A percentile compares a stretch with the other conserved stretches of the same genome.
Conservation (phyloP, 2,329 filamentous ascomycete genomes). For the Clonostachys rhizophaga region DNA sequence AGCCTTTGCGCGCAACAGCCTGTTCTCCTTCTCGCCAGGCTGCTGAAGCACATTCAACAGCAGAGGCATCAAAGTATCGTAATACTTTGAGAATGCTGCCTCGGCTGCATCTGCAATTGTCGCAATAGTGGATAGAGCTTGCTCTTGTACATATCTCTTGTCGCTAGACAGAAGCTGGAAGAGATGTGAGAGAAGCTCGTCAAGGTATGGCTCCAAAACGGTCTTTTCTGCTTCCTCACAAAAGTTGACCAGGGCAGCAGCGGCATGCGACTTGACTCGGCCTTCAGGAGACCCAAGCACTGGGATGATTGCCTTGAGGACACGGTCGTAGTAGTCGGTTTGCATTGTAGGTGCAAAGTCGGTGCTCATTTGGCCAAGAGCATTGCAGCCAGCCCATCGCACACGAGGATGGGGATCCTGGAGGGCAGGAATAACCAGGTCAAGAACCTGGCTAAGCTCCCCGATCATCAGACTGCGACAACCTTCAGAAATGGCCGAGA, state of each 20-base stretch:
- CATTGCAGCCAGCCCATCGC: conserved; percentile 96
- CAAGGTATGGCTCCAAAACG: conserved; percentile 88
- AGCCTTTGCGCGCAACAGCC: conserved; percentile 87
- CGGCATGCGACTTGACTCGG: conserved; percentile 93
- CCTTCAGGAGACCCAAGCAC: conserved; percentile 87
- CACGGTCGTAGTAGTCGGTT: conserved; percentile 83
- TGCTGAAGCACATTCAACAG: conserved; percentile 84
- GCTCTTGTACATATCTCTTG: conserved; percentile 96
- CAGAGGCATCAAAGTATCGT: conserved; percentile 91
- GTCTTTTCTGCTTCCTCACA: conserved; percentile 96
- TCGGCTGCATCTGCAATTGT: conserved; percentile 99
- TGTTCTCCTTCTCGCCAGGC: conserved; percentile 90
- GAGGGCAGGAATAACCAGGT: conserved; percentile 88
- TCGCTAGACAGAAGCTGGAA: conserved; percentile 85
- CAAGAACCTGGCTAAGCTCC: conserved; percentile 89
- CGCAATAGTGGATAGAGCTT: conserved; percentile 94
- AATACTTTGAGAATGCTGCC: conserved; percentile 91
- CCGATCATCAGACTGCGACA: conserved; percentile 94
- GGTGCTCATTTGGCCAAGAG: conserved; percentile 98
- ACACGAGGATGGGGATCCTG: conserved; percentile 90
- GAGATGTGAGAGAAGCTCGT: conserved; percentile 77
- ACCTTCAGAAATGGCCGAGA: conserved; percentile 96
- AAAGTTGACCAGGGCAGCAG: conserved; percentile 97
- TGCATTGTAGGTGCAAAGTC: conserved; percentile 99
- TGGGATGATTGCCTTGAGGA: conserved; percentile 87